phyloP scores from a whole-genome alignment of 2,329 filamentous ascomycete species.

The Talaromyces atroroseus region DNA sequence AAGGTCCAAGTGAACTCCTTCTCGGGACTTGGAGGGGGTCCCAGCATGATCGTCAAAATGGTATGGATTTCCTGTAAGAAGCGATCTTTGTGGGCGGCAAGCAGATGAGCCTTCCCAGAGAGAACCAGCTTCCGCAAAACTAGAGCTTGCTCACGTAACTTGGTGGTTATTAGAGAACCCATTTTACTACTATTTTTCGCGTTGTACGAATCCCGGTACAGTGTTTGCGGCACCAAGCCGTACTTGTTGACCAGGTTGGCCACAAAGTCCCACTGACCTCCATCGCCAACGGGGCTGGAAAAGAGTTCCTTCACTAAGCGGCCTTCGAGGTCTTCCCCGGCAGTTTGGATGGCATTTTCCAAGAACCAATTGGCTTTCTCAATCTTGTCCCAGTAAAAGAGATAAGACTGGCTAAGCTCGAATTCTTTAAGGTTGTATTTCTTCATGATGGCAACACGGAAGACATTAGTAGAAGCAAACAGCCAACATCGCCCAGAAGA shows the following conservation, averaged over 20 bases:
- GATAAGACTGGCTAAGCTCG: slow-evolving; percentile 79
- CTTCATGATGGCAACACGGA: slow-evolving; percentile 82
- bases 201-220: slow-evolving; percentile 80
- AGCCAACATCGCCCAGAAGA: slow-evolving; percentile 84
- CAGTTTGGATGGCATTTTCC: slow-evolving; percentile 73
- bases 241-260: slow-evolving; percentile 82
- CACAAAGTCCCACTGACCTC: slow-evolving; percentile 91
- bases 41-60: slow-evolving; percentile 76
- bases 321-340: slow-evolving; percentile 63
- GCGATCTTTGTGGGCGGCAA: slow-evolving; percentile 56
- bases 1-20: slow-evolving; percentile 76
- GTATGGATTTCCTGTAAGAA: slow-evolving; percentile 77
- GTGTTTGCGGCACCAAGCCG: slow-evolving; percentile 72
- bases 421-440: slow-evolving; percentile 71
- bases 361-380: slow-evolving; percentile 89
- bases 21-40: slow-evolving; percentile 66
- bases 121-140: slow-evolving; percentile 56
- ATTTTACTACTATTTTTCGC: slow-evolving; percentile 65
- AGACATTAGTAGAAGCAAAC: slow-evolving; percentile 86
- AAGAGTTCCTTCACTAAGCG: slow-evolving; percentile 68
- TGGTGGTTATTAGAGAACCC: slow-evolving; percentile 71
- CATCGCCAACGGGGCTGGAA: slow-evolving; percentile 65
- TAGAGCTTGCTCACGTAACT: slow-evolving; percentile 81
- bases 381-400: slow-evolving; percentile 92
- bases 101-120: slow-evolving; percentile 30